Evolutionary conservation across 805 yeast genomes (phyloP).

Genomic region (Pichia rugopelliculosa): DNA sequence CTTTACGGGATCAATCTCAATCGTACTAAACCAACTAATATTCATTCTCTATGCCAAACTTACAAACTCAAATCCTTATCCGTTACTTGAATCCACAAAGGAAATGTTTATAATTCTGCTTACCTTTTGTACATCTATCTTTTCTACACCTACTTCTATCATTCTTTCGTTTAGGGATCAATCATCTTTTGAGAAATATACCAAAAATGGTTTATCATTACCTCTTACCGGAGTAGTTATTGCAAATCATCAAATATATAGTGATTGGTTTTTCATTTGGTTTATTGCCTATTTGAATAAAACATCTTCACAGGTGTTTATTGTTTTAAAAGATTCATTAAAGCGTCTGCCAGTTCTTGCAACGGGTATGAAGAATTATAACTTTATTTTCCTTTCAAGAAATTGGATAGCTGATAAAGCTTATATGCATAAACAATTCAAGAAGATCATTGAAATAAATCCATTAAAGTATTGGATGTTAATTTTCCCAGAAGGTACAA

Average conservation of each 20-base stretch:
- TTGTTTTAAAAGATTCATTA: constrained; percentile 73
- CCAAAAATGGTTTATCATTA: constrained; percentile 8
- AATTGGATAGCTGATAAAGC: constrained; percentile 78
- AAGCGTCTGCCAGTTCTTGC: constrained; percentile 69
- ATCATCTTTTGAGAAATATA: constrained; percentile 4
- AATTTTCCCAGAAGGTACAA: constrained; percentile 94
- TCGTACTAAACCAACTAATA: constrained; percentile 40
- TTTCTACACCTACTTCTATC: constrained; percentile 46
- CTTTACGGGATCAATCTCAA: constrained; percentile 34
- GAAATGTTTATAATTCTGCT: constrained; percentile 49
- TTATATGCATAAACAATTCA: constrained; percentile 47
- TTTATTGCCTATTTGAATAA: constrained; percentile 65
- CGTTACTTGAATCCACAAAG: constrained; percentile 40
- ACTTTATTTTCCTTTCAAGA: constrained; percentile 73
- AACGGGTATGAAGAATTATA: constrained; percentile 72
- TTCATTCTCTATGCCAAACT: constrained; percentile 19
- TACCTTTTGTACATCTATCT: constrained; percentile 37
- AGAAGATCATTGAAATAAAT: constrained; percentile 34
- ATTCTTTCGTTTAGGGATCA: constrained; percentile 34
- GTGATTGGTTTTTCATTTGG: constrained; percentile 93
- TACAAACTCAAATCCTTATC: neutral
- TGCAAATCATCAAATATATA: constrained; percentile 89
- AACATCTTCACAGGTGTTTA: constrained; percentile 58
- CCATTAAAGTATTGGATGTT: constrained; percentile 50
- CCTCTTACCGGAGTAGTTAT: constrained; percentile 40